These are phyloP conservation scores for Aquanectria penicillioides DNA, from an alignment of 2,329 filamentous ascomycete genomes.

Conservation along the genomic window DNA sequence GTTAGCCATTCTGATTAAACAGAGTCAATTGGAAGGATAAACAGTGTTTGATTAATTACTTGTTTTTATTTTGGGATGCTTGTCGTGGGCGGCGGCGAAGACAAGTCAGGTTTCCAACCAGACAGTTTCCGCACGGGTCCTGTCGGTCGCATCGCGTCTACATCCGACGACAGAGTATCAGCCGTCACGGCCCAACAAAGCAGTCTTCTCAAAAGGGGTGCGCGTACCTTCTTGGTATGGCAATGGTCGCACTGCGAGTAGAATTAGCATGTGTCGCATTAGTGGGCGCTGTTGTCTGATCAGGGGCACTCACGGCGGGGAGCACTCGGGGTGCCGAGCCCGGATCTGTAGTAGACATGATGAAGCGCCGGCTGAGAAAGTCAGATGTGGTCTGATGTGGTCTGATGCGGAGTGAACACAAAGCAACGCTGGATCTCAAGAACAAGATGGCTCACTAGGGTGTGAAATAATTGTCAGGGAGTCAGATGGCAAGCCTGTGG, in stretches of 20 bases:
- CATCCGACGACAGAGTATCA: too few relatives aligned
- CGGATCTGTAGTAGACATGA: not conserved
- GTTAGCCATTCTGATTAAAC: too few relatives aligned
- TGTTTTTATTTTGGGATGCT: not conserved
- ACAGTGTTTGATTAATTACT: too few relatives aligned
- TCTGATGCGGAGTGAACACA: not conserved
- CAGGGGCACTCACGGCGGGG: not conserved
- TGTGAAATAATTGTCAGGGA: not conserved
- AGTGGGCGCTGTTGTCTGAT: not conserved
- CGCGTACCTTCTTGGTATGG: constrained; percentile 1
- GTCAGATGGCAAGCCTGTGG: not conserved
- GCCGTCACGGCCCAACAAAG: too few relatives aligned
- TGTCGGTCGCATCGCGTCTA: constrained; percentile 6
- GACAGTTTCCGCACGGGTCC: constrained; percentile 1
- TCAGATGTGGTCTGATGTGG: not conserved
- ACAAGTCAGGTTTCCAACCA: not conserved
- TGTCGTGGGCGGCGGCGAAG: not conserved
- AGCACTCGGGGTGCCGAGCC: not conserved
- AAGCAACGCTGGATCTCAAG: not conserved
- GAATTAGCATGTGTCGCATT: not conserved
- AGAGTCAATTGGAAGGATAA: too few relatives aligned
- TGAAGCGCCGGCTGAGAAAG: not conserved
- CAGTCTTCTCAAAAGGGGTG: not conserved
- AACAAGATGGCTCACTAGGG: not conserved
- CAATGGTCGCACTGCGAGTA: not conserved